Evolutionary conservation across 148 eudicot species (phyloP), one percentile per base, ranked within the genome.

Genomic region (Fagopyrum homotropicum): DNA sequence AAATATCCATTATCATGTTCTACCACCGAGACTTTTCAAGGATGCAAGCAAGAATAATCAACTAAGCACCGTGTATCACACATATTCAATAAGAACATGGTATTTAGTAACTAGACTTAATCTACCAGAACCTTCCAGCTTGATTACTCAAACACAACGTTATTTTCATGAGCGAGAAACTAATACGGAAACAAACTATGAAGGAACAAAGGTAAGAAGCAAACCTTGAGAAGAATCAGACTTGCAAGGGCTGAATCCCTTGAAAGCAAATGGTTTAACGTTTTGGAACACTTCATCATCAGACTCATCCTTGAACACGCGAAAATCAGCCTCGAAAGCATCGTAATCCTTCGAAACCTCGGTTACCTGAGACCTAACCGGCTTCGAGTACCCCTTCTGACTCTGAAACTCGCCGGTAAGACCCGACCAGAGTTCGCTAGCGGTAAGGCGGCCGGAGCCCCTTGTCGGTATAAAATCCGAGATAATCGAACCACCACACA

Each of bases 401-500:
- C 16, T 29, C 14, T 45, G 54, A n/a, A 1, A 35, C 74, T 55
- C 79, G 68, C 44, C 75, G 68, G 44, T 16, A 55, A 82, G 82
- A 81, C 76, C 87, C 8, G 77, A 79, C 96, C 97, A 86, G 0
- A 91, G 81, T 29, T 64, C 73, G 19, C 84, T 91, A 4, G 87
- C 89, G 43, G 90, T 83, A 16, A 83, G 77, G 45, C 86, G 83
- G 57, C 88, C 79, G 22, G 82, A 71, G 19, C 81, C 79, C 69
- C 77, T 57, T 52, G 86, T 80, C 63, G 86, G 35, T 6, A 84
- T 81, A 61, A 79, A 56, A 56, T 85, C 90, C 59, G 98, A 87
- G 61, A 93, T 86, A 50, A 93, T 88, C 45, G 98, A 89, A 73
- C 98, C 98, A 16, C 98, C 98, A 87, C 98, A 93, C 98, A 93